Conservation (phyloP, 1,139 yeast genomes). For the Williopsis jadinii region DNA sequence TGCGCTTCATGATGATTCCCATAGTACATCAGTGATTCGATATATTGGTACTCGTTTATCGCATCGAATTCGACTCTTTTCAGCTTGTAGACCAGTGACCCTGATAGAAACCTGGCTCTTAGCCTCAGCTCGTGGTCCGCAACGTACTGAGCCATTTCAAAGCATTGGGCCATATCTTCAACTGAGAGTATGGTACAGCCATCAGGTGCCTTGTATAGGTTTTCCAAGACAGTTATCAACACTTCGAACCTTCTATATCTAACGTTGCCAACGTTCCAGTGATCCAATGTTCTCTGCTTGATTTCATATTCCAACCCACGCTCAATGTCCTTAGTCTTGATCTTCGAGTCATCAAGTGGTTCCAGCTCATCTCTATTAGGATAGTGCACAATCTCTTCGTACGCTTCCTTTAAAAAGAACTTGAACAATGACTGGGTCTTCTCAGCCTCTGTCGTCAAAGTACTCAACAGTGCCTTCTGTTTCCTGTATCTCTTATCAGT, state of each 20-base stretch:
- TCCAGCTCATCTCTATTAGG: constrained; percentile 13
- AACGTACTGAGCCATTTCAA: constrained; percentile 16
- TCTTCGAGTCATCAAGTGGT: not conserved
- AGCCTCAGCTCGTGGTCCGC: constrained; percentile 11
- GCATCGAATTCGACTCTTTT: constrained; percentile 17
- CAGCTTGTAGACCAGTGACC: constrained; percentile 14
- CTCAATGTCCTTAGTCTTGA: constrained; percentile 5
- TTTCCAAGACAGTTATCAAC: constrained; percentile 9
- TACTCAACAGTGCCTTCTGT: constrained; percentile 7
- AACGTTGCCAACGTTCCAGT: constrained; percentile 6
- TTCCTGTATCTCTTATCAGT: constrained; percentile 14
- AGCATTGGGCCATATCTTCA: constrained; percentile 13
- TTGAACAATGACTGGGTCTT: constrained; percentile 8
- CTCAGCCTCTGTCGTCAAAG: constrained; percentile 5
- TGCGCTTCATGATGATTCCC: constrained; percentile 24
- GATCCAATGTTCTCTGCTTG: constrained; percentile 2
- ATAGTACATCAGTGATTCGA: constrained; percentile 23
- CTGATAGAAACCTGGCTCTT: constrained; percentile 13
- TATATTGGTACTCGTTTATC: constrained; percentile 16
- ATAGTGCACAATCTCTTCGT: constrained; percentile 7
- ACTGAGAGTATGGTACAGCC: constrained; percentile 8
- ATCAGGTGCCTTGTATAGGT: constrained; percentile 3
- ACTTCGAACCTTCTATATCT: constrained; percentile 12
- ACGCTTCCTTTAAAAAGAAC: constrained; percentile 13
- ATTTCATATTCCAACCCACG: constrained; percentile 13